Percentiles rank a stretch among this genome's conserved stretches.
Evolutionary conservation across 176 grass and related monocot genomes (phyloP).

Genomic region (Puya raimondii): DNA sequence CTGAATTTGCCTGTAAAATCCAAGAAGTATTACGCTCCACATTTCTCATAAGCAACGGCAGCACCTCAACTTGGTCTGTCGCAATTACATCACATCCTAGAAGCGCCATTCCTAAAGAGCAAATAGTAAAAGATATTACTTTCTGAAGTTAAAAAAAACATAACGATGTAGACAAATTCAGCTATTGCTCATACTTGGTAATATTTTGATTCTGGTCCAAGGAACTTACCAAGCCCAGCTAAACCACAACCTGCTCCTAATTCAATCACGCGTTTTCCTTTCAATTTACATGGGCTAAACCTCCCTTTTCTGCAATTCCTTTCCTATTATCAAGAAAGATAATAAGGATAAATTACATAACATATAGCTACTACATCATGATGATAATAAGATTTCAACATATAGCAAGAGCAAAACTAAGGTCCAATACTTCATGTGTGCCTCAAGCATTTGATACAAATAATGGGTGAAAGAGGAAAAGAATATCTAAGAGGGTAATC

Average conservation of each 20-base stretch:
- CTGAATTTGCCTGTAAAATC: constrained; percentile 61
- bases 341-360: neutral
- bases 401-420: too few relatives aligned
- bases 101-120: constrained; percentile 70
- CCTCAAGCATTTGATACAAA: too few relatives aligned
- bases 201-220: neutral
- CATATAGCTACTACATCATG: neutral
- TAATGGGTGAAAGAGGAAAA: too few relatives aligned
- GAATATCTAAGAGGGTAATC: neutral
- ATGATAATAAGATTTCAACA: too few relatives aligned
- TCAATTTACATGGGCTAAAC: constrained; percentile 74
- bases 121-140: constrained; percentile 1
- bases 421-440: too few relatives aligned
- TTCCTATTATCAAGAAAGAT: constrained; percentile 34
- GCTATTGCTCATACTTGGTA: neutral
- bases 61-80: constrained; percentile 82
- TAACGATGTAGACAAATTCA: neutral
- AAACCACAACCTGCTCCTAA: constrained; percentile 91
- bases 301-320: constrained; percentile 91
- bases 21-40: constrained; percentile 71
- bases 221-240: constrained; percentile 64
- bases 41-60: constrained; percentile 88
- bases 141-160: neutral
- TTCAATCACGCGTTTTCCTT: constrained; percentile 83
- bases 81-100: constrained; percentile 71